phyloP scores from a whole-genome alignment of 129 eudicot species.

The Chrysanthemum lavandulifolium region DNA sequence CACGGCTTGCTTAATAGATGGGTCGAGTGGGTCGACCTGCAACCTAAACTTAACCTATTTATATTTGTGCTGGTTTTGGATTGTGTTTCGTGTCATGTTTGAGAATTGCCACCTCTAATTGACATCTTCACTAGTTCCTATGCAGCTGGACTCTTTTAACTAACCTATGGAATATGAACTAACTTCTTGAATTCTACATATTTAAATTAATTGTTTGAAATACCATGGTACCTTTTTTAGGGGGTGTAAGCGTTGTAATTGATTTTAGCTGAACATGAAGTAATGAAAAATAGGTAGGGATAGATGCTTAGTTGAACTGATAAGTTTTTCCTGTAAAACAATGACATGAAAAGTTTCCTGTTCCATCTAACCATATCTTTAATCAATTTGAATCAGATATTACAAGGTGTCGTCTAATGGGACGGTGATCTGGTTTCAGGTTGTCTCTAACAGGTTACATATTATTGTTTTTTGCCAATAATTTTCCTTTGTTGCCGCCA shows the following conservation, averaged over 20 bases:
- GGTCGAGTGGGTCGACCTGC: too few species aligned
- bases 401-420: slow-evolving; percentile 82
- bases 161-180: neutral
- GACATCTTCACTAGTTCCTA: neutral
- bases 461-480: slow-evolving; percentile 30
- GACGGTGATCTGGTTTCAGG: slow-evolving; percentile 98
- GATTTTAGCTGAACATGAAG: slow-evolving; percentile 17
- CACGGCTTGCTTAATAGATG: too few species aligned
- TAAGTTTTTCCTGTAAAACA: slow-evolving; percentile 5
- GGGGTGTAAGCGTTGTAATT: neutral
- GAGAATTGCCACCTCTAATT: neutral
- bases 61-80: neutral
- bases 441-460: slow-evolving; percentile 85
- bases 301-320: slow-evolving; percentile 17
- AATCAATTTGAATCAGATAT: slow-evolving; percentile 53
- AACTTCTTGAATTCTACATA: slow-evolving; percentile 3
- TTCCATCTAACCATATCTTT: slow-evolving; percentile 19
- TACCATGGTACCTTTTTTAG: slow-evolving; percentile 5
- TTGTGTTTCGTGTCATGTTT: neutral
- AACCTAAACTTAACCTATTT: neutral
- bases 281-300: slow-evolving; percentile 5
- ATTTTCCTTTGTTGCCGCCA: neutral
- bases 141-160: neutral
- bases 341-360: slow-evolving; percentile 6
- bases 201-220: neutral